Base-by-base conservation (phyloP, 495 filamentous ascomycete species). In the Mytilinidion resinicola region DNA sequence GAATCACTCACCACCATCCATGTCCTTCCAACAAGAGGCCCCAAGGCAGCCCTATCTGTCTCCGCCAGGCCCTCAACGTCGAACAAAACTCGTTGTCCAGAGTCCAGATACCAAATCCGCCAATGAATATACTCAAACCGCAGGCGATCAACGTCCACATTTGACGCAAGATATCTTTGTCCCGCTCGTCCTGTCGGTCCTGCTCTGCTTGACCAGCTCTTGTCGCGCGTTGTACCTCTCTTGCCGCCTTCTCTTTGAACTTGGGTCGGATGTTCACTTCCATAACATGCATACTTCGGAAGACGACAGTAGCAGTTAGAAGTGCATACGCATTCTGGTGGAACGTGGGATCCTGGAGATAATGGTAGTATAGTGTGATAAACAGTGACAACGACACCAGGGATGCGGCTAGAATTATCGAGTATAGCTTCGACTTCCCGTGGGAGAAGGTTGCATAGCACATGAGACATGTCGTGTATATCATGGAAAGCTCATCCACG, bases 391-490 rank as follows among this genome's bases (percentile, higher is more conserved):
- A 73, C 11, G 74, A 74, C 35, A 83, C 51, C 34, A 93, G 77
- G n/a, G 69, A 76, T 0, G 80, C 20, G 9, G 76, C 91, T 41
- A 96, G 75, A 52, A 80, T 53, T 4, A 79, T 48, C 8, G 82
- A 78, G 37, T 85, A 74, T n/a, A 55, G 61, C 10, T 67, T 63
- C 5, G 89, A 76, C 58, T 79, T 78, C 5, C 77, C 81, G 72
- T 92, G 87, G 9, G 87, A 84, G 70, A 96, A 93, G 17, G 88
- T 88, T 12, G 89, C 90, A 70, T 86, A 95, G 70, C 78, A 85
- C 86, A 96, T 95, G n/a, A 96, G 72, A 62, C 87, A 95, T 8
- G 92, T 95, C 1, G 92, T 96, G 69, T 98, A 97, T 33, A 98
- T 96, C 93, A 97, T 97, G 59, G 86, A 89, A 8, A 96, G 80